Conservation (phyloP, 345 rosid species). For the Populus ilicifolia region DNA sequence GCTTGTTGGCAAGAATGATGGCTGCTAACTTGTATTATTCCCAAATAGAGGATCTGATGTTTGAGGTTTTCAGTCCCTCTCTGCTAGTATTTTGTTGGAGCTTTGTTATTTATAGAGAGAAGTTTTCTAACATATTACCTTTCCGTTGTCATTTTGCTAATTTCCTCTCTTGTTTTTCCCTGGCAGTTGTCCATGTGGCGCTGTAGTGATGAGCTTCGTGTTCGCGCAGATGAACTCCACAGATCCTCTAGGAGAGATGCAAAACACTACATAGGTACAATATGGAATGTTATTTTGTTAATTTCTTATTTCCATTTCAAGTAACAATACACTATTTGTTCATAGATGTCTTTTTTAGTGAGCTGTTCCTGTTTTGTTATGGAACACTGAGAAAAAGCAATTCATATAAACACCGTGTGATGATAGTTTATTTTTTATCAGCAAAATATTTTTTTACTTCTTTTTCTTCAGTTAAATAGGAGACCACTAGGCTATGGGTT, state of each 20-base stretch:
- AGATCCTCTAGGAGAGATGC: constrained; percentile 79
- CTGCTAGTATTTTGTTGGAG: not conserved
- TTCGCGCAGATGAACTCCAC: constrained; percentile 67
- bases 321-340: too few relatives aligned
- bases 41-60: constrained; percentile 93
- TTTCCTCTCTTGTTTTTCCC: not conserved
- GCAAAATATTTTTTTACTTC: not conserved
- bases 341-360: not conserved
- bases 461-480: not conserved
- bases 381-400: not conserved
- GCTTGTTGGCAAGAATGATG: constrained; percentile 98
- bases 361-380: not conserved
- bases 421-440: not conserved
- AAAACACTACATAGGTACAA: constrained; percentile 95
- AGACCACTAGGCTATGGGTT: not conserved
- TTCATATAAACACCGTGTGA: not conserved
- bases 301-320: not conserved
- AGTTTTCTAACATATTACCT: not conserved
- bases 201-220: constrained; percentile 90
- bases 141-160: not conserved
- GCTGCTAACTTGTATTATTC: constrained; percentile 91
- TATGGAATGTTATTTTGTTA: not conserved
- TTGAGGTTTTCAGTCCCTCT: constrained; percentile 55
- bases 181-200: constrained; percentile 99
- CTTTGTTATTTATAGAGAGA: not conserved